Conservation (phyloP, 768 basidiomycete species). For the Lanmaoa rubissima region DNA sequence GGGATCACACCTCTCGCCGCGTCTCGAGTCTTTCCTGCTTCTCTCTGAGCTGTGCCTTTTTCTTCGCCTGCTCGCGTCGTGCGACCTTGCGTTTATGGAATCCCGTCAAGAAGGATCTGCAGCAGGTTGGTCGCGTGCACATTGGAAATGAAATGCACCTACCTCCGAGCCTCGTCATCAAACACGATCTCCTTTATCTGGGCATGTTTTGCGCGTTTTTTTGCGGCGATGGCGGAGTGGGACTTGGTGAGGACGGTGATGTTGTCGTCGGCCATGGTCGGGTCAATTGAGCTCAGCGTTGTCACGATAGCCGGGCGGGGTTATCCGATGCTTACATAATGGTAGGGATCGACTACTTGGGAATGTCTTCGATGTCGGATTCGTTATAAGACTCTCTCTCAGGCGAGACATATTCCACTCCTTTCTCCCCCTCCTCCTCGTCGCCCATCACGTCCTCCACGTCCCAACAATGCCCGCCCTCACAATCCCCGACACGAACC, state of each 20-base stretch:
- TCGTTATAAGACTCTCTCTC: constrained; percentile 36
- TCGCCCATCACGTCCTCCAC: background rate
- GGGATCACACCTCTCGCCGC: constrained; percentile 67
- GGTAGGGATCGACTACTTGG: constrained; percentile 26
- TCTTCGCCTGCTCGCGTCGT: constrained; percentile 73
- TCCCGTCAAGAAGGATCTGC: constrained; percentile 87
- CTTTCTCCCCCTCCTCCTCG: constrained; percentile 12
- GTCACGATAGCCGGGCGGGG: constrained; percentile 3
- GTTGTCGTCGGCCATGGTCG: constrained; percentile 41
- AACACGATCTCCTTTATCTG: constrained; percentile 83
- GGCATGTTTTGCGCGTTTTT: constrained; percentile 59
- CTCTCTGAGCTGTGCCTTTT: constrained; percentile 72
- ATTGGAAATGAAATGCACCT: constrained; percentile 14
- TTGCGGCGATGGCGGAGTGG: constrained; percentile 61
- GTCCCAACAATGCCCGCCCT: constrained; percentile 31
- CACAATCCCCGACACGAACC: constrained; percentile 11
- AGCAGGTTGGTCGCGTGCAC: constrained; percentile 14
- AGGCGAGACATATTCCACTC: constrained; percentile 32
- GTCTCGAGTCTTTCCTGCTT: constrained; percentile 71
- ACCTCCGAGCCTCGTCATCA: constrained; percentile 84
- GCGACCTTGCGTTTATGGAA: constrained; percentile 91
- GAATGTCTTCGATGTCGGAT: constrained; percentile 26
- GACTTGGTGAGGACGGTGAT: constrained; percentile 58
- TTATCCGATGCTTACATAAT: constrained; percentile 27
- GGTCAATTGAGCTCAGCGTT: background rate